Conservation (phyloP, 139 green algal genomes). For the Yamagishiella unicocca region DNA sequence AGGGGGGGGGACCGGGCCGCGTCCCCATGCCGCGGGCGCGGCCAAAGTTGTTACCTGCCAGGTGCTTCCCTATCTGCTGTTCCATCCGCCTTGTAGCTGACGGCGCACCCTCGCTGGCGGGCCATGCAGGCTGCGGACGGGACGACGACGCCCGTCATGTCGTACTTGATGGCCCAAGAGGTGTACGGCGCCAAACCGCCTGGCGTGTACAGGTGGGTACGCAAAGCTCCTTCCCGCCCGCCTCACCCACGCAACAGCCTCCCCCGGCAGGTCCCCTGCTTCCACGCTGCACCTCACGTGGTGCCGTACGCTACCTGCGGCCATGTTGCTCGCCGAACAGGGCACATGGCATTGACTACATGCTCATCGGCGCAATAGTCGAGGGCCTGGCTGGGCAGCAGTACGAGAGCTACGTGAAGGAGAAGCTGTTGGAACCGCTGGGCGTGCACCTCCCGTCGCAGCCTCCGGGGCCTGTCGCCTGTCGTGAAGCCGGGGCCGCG, state of each 20-base stretch:
- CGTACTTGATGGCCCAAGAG: background rate
- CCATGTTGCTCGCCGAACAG: too few species aligned
- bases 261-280: too few species aligned
- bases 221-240: too few species aligned
- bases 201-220: constrained; percentile 8
- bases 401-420: constrained; percentile 18
- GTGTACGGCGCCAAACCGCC: constrained; percentile 19
- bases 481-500: background rate
- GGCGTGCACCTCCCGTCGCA: constrained; percentile 16
- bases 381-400: background rate
- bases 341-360: constrained; percentile 26
- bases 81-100: too few species aligned
- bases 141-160: background rate
- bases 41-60: too few species aligned
- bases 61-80: too few species aligned
- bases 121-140: constrained; percentile 1
- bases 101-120: too few species aligned
- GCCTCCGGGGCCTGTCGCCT: background rate
- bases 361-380: constrained; percentile 30
- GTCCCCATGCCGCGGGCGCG: too few species aligned
- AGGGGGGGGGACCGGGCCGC: too few species aligned
- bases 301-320: too few species aligned
- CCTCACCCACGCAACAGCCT: too few species aligned
- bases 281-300: too few species aligned
- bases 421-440: constrained; percentile 11